Percentiles rank a stretch among this genome's conserved stretches.
phyloP scores from a whole-genome alignment of 192 early-diverging fungal species.

The Podila clonocystis region DNA sequence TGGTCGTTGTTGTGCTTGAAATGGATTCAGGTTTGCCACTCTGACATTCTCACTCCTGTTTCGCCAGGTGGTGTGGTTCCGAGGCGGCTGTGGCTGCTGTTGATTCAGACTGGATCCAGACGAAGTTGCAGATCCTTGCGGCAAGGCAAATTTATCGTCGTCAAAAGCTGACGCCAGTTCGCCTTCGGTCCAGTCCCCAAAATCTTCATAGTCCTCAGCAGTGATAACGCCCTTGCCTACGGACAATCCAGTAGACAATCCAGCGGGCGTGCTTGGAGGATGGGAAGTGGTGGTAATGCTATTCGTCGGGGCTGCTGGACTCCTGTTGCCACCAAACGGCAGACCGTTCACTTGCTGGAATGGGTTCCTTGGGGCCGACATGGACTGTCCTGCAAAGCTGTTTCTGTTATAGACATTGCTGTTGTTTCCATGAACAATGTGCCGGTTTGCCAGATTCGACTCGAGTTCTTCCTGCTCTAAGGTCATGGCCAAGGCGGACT shows the following conservation, averaged over 20 bases:
- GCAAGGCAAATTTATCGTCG: not conserved
- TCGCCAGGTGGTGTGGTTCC: not conserved
- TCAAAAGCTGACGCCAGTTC: not conserved
- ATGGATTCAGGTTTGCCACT: not conserved
- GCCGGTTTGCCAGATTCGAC: not conserved
- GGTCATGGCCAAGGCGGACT: constrained; percentile 10
- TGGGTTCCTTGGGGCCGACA: not conserved
- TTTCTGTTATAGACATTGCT: not conserved
- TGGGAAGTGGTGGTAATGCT: too few relatives aligned
- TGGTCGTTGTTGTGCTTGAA: constrained; percentile 6
- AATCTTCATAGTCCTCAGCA: not conserved
- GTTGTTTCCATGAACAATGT: not conserved
- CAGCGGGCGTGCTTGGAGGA: too few relatives aligned
- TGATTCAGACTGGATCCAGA: not conserved
- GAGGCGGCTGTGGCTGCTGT: not conserved
- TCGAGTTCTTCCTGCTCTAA: not conserved
- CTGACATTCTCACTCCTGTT: not conserved
- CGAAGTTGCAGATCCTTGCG: not conserved
- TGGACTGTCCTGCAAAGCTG: constrained; percentile 5
- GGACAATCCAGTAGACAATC: not conserved
- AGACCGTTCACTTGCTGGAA: not conserved
- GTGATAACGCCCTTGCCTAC: not conserved
- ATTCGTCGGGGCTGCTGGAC: too few relatives aligned
- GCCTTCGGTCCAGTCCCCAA: not conserved
- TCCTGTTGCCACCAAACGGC: too few relatives aligned